These are phyloP conservation scores for Mycena polygramma DNA, from an alignment of 768 basidiomycete species.

Conservation along the genomic window DNA sequence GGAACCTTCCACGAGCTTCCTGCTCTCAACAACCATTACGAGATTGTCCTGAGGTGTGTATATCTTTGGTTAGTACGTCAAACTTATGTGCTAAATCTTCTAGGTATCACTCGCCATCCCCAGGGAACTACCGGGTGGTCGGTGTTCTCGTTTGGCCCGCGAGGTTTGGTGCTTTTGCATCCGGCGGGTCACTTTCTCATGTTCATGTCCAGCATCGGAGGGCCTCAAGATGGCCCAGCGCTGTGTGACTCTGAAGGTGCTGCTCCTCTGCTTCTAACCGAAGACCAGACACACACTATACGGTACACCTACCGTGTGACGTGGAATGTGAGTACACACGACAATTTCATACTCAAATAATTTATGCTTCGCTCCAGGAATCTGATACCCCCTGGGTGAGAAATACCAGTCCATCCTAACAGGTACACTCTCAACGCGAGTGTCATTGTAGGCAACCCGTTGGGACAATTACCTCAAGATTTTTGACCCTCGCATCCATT, in stretches of 20 bases:
- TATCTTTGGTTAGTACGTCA: neutral
- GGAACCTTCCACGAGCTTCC: conserved; percentile 64
- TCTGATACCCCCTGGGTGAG: conserved; percentile 88
- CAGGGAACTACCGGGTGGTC: conserved; percentile 86
- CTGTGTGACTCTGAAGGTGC: conserved; percentile 64
- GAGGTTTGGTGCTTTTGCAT: conserved; percentile 47
- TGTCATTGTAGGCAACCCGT: conserved; percentile 77
- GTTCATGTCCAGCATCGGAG: conserved; percentile 71
- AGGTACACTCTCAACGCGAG: neutral
- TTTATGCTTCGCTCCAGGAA: conserved; percentile 60
- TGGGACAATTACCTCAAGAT: conserved; percentile 98
- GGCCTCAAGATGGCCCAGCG: conserved; percentile 61
- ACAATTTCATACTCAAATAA: conserved; percentile 8
- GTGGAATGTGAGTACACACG: conserved; percentile 75
- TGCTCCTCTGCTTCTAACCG: conserved; percentile 69
- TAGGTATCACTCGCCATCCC: conserved; percentile 85
- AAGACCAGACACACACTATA: conserved; percentile 71
- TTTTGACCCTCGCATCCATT: conserved; percentile 94
- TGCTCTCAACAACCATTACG: conserved; percentile 93
- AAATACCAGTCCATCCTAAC: neutral
- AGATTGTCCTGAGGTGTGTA: conserved; percentile 80
- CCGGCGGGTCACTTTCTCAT: conserved; percentile 11
- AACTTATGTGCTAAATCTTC: conserved; percentile 25
- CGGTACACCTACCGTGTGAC: conserved; percentile 90
- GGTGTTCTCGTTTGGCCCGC: conserved; percentile 89